Percentiles rank a stretch among this genome's conserved stretches.
Conservation (phyloP, 805 yeast species). For the Tetrapisispora arboricola region DNA sequence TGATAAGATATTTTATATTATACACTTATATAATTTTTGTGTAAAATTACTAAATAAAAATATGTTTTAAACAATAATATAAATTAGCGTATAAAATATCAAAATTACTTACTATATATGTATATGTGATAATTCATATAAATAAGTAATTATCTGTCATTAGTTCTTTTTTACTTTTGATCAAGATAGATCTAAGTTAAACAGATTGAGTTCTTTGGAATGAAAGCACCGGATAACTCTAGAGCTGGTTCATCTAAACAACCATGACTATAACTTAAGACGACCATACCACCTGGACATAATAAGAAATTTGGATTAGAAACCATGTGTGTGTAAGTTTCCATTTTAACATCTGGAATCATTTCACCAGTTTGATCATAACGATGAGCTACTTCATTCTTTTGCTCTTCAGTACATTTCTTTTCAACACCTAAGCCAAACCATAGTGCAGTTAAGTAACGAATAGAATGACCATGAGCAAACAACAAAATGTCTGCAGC, state of each 20-base stretch:
- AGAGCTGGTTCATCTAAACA: conserved; percentile 81
- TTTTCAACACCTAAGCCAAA: conserved; percentile 33
- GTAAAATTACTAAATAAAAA: conserved; percentile 1
- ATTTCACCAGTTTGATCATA: conserved; percentile 19
- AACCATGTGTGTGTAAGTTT: conserved; percentile 28
- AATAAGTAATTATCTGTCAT: no score
- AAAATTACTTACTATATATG: neutral
- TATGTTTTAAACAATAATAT: no score
- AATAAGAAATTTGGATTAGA: conserved; percentile 71
- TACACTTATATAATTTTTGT: conserved; percentile 1
- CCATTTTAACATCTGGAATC: conserved; percentile 28
- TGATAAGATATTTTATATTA: neutral
- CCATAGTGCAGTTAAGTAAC: conserved; percentile 90
- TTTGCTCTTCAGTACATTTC: conserved; percentile 16
- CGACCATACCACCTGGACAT: conserved; percentile 95
- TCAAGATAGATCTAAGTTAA: no score
- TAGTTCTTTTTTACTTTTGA: no score
- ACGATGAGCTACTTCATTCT: conserved; percentile 11
- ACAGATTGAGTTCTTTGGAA: conserved; percentile 40
- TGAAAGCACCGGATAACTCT: conserved; percentile 72
- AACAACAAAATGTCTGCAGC: conserved; percentile 70
- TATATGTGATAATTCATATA: no score
- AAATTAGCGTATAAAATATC: no score
- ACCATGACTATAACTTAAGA: conserved; percentile 80
- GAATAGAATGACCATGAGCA: conserved; percentile 88